phyloP scores from a whole-genome alignment of 306 rosid species.

The Dryas drummondii region DNA sequence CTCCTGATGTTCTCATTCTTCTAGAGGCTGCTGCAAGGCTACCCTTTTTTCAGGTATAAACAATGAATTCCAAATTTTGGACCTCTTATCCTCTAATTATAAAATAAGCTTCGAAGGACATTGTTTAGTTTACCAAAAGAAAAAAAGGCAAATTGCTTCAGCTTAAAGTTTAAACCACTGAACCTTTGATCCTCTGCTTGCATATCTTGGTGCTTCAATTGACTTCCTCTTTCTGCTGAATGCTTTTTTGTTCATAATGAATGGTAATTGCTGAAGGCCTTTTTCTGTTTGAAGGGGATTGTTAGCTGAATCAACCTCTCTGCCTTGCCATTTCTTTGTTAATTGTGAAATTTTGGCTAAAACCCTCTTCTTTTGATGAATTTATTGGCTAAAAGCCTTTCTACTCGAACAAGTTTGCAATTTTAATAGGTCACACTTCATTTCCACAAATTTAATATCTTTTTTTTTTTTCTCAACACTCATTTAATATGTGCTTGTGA shows the following conservation, averaged over 20 bases:
- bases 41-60: constrained; percentile 80
- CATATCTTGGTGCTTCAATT: not conserved
- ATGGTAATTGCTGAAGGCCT: constrained; percentile 5
- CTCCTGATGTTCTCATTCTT: constrained; percentile 86
- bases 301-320: constrained; percentile 9
- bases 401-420: constrained; percentile 7
- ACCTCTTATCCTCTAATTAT: not conserved
- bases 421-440: not conserved
- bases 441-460: not conserved
- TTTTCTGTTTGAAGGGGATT: not conserved
- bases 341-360: not conserved
- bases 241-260: constrained; percentile 1
- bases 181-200: constrained; percentile 1
- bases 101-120: not conserved
- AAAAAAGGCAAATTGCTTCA: not conserved
- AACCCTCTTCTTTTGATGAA: not conserved
- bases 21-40: constrained; percentile 78
- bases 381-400: constrained; percentile 7
- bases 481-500: not conserved
- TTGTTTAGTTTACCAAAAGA: not conserved
- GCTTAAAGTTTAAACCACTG: constrained; percentile 6
- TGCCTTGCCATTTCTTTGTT: constrained; percentile 8
- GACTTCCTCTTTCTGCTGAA: not conserved
- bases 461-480: not conserved
- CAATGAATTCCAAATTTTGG: not conserved